Conservation (phyloP, 139 green algal species). For the Closterium sp. region DNA sequence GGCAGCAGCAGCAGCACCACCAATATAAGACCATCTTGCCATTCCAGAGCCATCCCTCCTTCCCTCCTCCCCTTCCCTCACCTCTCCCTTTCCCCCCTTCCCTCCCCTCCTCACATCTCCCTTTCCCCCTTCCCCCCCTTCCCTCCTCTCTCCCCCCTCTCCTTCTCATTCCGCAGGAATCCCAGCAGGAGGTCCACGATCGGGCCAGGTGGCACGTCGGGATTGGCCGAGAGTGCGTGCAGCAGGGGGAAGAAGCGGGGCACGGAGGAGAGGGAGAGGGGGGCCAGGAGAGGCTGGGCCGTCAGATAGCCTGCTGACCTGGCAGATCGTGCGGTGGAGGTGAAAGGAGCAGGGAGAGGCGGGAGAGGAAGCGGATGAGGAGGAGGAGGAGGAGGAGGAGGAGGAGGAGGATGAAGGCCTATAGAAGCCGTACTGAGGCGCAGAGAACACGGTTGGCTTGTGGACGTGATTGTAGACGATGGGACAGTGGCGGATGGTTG, state of each 20-base stretch:
- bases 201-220: background rate
- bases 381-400: background rate
- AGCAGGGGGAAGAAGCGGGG: background rate
- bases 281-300: background rate
- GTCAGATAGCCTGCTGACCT: background rate
- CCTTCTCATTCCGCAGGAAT: background rate
- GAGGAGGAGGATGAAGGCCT: background rate
- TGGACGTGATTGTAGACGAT: background rate
- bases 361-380: background rate
- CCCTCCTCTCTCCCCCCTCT: background rate
- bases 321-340: background rate
- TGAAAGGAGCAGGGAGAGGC: background rate
- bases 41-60: background rate
- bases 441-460: background rate
- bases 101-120: background rate
- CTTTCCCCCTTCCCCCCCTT: background rate
- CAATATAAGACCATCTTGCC: background rate
- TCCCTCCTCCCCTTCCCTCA: background rate
- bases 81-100: background rate
- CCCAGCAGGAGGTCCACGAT: background rate
- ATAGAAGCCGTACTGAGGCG: background rate
- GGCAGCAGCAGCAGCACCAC: background rate
- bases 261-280: background rate
- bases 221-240: background rate
- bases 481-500: background rate